Evolutionary conservation across 306 rosid species (phyloP).

Genomic region (Casuarina glauca): DNA sequence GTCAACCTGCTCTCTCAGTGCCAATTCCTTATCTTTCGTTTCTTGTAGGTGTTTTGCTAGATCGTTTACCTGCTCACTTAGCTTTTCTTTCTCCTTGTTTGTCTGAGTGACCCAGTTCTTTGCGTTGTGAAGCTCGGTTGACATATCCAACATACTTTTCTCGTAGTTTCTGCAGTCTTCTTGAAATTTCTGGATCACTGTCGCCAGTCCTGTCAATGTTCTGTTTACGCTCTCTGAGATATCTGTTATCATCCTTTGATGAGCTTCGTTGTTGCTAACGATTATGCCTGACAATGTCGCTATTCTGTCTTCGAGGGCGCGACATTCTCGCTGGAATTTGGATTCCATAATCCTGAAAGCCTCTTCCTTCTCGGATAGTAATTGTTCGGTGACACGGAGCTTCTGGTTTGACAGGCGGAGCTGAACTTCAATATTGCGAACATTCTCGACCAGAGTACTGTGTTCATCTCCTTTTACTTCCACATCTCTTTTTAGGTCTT

Average conservation of each 20-base stretch:
- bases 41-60: constrained; percentile 51
- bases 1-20: constrained; percentile 41
- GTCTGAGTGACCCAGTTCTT: constrained; percentile 52
- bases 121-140: constrained; percentile 52
- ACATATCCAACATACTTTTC: constrained; percentile 39
- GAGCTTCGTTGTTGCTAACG: constrained; percentile 55
- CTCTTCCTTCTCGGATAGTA: constrained; percentile 79
- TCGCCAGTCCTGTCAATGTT: constrained; percentile 49
- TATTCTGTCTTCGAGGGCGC: constrained; percentile 58
- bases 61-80: constrained; percentile 40
- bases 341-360: constrained; percentile 54
- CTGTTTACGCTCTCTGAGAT: constrained; percentile 38
- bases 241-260: constrained; percentile 41
- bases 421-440: constrained; percentile 71
- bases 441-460: constrained; percentile 50
- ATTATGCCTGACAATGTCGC: constrained; percentile 47
- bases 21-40: constrained; percentile 38
- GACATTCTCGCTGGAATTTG: constrained; percentile 62
- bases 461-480: constrained; percentile 75
- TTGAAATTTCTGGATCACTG: constrained; percentile 42
- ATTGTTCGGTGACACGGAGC: constrained; percentile 92
- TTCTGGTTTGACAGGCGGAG: constrained; percentile 97
- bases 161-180: constrained; percentile 37
- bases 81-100: constrained; percentile 40
- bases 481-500: constrained; percentile 70